Base-by-base conservation (phyloP, 495 filamentous ascomycete genomes). In the Aspergillus saccharolyticus region DNA sequence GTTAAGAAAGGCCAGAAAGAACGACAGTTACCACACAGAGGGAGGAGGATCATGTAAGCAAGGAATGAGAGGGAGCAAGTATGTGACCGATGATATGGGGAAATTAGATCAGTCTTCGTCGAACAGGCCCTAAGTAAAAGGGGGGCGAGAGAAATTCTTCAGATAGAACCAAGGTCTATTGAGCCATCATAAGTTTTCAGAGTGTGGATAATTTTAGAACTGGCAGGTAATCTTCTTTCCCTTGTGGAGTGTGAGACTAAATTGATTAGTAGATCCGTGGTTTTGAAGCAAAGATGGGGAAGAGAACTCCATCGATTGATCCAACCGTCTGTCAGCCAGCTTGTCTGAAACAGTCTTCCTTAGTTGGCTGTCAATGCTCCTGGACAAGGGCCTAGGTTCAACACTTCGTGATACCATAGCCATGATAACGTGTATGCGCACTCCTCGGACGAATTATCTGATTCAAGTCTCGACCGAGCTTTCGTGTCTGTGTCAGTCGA, bases 21-120 rank as follows among this genome's bases (percentile, higher is more conserved):
- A 15, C 10, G 21, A 22, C 47, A 4, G 47, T 18, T 12, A 28
- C 47, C 33, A 15, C 33, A 39, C 33, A 15, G 33, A 45, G 20
- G 44, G 55, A 28, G 44, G 55, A 28, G 18, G 30, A 51, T 52
- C 33, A 68, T 68, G 60, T 62, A 70, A 66, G 64, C 57, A 68
- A 69, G 66, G 66, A 67, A 64, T 63, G 64, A 57, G 28, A 42
- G 22, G 55, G 43, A 24, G 25, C 54, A 50, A 47, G 20, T 49
- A 49, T 49, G 47, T 50, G 22, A 50, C 28, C 22, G 47, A 30
- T 52, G 48, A 57, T 46, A 64, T 56, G 33, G 33, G 33, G 33
- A 39, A 39, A 39, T 39, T 39, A 39, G 9, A 28, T 9, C 25
- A 39, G 33, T 39, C 33, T 39, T 6, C 14, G 33, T 39, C 30